Evolutionary conservation across 2,329 filamentous ascomycete species (phyloP).

Genomic region (Neofusicoccum ribis): DNA sequence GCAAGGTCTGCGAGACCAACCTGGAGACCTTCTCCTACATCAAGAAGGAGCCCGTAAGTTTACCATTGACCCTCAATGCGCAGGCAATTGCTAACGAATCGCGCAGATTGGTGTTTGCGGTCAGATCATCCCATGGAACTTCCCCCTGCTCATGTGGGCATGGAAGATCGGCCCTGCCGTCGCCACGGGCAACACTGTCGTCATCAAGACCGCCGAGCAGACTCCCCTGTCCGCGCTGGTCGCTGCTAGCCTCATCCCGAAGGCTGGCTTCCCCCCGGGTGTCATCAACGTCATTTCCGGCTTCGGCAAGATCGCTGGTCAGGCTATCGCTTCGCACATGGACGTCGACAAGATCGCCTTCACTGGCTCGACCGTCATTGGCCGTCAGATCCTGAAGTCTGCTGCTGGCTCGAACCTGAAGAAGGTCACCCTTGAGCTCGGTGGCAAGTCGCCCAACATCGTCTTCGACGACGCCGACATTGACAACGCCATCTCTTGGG

Average conservation of each 20-base stretch:
- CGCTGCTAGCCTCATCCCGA: conserved; percentile 65
- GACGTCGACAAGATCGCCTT: conserved; percentile 82
- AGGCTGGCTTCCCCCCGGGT: conserved; percentile 77
- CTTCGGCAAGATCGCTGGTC: conserved; percentile 75
- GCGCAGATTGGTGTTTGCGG: conserved; percentile 71
- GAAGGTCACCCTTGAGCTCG: conserved; percentile 79
- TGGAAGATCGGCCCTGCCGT: conserved; percentile 82
- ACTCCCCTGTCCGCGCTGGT: conserved; percentile 70
- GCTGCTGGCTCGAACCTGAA: conserved; percentile 76
- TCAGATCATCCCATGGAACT: conserved; percentile 90
- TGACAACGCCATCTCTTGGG: conserved; percentile 74
- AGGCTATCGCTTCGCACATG: conserved; percentile 74
- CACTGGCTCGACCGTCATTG: conserved; percentile 74
- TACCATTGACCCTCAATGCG: not conserved
- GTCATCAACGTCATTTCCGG: conserved; percentile 77
- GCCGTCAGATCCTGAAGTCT: conserved; percentile 77
- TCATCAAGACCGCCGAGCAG: conserved; percentile 76
- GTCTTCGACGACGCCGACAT: conserved; percentile 78
- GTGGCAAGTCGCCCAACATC: conserved; percentile 80
- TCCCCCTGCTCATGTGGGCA: conserved; percentile 75
- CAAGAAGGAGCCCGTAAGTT: conserved; percentile 67
- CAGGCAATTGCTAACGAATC: conserved; percentile 24
- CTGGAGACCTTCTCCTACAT: conserved; percentile 84
- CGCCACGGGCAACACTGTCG: conserved; percentile 69
- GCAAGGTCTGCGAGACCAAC: conserved; percentile 80